phyloP scores from a whole-genome alignment of 2,329 filamentous ascomycete species.

The Talaromyces islandicus region DNA sequence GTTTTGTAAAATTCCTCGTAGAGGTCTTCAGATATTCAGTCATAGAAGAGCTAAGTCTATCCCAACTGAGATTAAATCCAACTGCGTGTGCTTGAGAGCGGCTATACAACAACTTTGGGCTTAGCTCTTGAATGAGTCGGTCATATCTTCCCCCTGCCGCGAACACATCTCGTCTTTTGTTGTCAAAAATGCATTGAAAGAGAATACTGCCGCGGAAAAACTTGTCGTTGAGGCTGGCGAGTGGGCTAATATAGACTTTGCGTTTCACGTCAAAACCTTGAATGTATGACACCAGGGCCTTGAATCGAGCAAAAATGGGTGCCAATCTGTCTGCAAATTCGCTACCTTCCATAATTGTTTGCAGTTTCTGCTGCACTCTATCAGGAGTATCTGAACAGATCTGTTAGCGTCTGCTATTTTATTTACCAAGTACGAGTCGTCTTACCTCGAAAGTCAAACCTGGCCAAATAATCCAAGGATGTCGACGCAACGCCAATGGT shows the following conservation, averaged over 20 bases:
- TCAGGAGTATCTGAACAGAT: conserved; percentile 56
- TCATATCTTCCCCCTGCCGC: conserved; percentile 94
- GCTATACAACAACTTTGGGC: conserved; percentile 60
- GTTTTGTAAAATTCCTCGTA: conserved; percentile 59
- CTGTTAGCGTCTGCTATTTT: neutral
- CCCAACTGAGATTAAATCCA: conserved; percentile 87
- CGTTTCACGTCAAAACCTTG: conserved; percentile 68
- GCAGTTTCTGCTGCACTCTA: conserved; percentile 60
- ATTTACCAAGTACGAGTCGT: conserved; percentile 28
- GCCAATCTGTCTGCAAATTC: conserved; percentile 47
- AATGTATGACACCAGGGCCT: conserved; percentile 69
- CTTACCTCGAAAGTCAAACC: conserved; percentile 81
- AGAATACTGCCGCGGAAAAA: conserved; percentile 83
- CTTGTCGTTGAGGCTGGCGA: conserved; percentile 83
- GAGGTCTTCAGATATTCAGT: conserved; percentile 44
- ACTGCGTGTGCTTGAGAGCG: conserved; percentile 72
- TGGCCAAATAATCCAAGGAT: conserved; percentile 80
- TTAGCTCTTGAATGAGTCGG: conserved; percentile 75
- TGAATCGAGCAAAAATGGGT: conserved; percentile 67
- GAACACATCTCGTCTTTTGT: conserved; percentile 72
- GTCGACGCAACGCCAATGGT: conserved; percentile 78
- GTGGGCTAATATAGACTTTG: conserved; percentile 76
- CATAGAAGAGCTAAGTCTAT: conserved; percentile 65
- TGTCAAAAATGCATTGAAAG: conserved; percentile 89
- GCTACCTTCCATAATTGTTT: conserved; percentile 49